A percentile compares a stretch with the other conserved stretches of the same genome.
Conservation (phyloP, 129 eudicot genomes). For the Heracleum sosnowskyi region DNA sequence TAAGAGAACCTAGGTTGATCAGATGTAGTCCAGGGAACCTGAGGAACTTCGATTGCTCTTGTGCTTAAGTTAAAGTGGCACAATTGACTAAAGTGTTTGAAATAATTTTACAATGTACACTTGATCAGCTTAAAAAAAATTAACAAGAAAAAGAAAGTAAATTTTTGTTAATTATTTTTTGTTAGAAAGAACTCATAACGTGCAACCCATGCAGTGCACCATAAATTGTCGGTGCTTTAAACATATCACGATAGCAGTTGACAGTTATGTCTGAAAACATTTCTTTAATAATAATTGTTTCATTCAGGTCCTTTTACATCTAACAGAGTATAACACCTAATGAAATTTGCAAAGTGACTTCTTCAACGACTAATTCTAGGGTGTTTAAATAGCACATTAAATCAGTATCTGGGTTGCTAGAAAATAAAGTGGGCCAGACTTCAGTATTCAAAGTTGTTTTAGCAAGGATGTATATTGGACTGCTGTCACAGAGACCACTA, state of each 20-base stretch:
- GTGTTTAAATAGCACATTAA: not conserved
- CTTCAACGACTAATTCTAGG: not conserved
- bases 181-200: conserved; percentile 29
- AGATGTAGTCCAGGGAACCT: conserved; percentile 59
- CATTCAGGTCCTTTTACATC: too few relatives aligned
- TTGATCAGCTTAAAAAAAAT: not conserved
- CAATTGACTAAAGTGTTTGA: conserved; percentile 88
- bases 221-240: conserved; percentile 76
- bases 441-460: not conserved
- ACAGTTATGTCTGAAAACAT: not conserved
- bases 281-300: not conserved
- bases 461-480: too few relatives aligned
- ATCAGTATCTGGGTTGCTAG: not conserved
- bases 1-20: conserved; percentile 87
- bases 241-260: not conserved
- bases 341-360: not conserved
- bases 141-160: not conserved
- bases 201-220: conserved; percentile 95
- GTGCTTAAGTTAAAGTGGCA: conserved; percentile 56
- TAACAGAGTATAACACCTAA: not conserved
- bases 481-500: too few relatives aligned
- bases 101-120: conserved; percentile 9
- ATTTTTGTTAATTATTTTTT: not conserved
- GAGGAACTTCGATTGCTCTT: conserved; percentile 58
- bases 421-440: not conserved